Evolutionary conservation across 2,329 filamentous ascomycete genomes (phyloP), one percentile per base, ranked within the genome.

Genomic region (Lithohypha guttulata): DNA sequence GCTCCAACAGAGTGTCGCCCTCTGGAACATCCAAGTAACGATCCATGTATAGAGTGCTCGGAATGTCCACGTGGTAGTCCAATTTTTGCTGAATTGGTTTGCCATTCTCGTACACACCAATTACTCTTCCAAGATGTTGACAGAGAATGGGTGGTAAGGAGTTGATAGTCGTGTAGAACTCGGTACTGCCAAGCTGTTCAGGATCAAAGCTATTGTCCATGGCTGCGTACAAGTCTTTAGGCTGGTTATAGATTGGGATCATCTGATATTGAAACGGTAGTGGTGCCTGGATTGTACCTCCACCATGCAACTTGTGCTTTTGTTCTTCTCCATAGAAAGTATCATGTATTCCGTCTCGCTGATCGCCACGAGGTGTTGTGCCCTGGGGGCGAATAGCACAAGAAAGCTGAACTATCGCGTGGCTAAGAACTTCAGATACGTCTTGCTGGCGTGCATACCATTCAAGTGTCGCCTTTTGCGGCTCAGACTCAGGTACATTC

Each of bases 391-490:
- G 78, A 54, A 96, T 87, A 2, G 89, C 87, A 37, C 84, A 86
- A 53, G 91, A 83, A n/a, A 95, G 68, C 35, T 91, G 81, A 54
- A 89, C 86, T 42, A 95, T 75, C 18, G 94, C 83, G 53, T 89
- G 91, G 42, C 85, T 85, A 64, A 95, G 87, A 31, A 95, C 89
- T 60, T 98, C 91, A 9, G 86, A 86, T 3, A 95, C 89, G 60
- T 98, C 91, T 61, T 98, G 87, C 55, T 98, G 91, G 22, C 84
- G 72, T 13, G 71, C 72, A 28, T 72, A 65, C 50, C 70, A 65
- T 23, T 69, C 65, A 15, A 70, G 38, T 57, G 52, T 52, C 9
- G 41, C 35, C n/a, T n/a, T n/a, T n/a, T n/a, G n/a, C n/a, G n/a
- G n/a, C n/a, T n/a, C n/a, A n/a, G n/a, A n/a, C n/a, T n/a, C n/a